A percentile compares a stretch with the other conserved stretches of the same genome.
phyloP scores from a whole-genome alignment of 1,139 yeast genomes.

The Taphrina wiesneri region DNA sequence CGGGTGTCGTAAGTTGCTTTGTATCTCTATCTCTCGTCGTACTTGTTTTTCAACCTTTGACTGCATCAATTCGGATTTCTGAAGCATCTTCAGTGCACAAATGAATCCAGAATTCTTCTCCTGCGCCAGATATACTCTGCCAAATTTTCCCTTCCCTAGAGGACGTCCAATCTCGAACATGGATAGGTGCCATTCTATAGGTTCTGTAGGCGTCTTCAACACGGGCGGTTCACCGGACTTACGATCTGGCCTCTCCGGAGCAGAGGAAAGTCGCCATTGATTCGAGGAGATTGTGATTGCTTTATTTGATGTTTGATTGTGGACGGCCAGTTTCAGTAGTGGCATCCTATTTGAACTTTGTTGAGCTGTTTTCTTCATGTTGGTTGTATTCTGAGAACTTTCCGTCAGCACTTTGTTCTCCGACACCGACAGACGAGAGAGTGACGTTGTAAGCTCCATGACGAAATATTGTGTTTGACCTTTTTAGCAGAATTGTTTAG shows the following conservation, averaged over 20 bases:
- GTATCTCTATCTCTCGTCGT: slow-evolving; percentile 88
- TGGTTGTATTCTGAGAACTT: slow-evolving; percentile 9
- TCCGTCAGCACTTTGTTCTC: slow-evolving; percentile 18
- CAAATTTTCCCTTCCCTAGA: slow-evolving; percentile 91
- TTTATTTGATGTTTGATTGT: slow-evolving; percentile 40
- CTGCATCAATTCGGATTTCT: slow-evolving; percentile 70
- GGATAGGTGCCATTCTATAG: slow-evolving; percentile 46
- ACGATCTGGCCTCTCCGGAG: slow-evolving; percentile 15
- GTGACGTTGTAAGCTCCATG: slow-evolving; percentile 27
- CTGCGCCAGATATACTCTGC: slow-evolving; percentile 84
- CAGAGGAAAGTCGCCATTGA: slow-evolving; percentile 27
- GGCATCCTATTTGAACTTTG: slow-evolving; percentile 40
- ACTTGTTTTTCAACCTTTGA: slow-evolving; percentile 84
- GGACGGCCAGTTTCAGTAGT: slow-evolving; percentile 43
- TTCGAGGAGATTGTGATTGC: slow-evolving; percentile 21
- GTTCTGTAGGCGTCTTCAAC: slow-evolving; percentile 37
- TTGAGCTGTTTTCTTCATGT: slow-evolving; percentile 5
- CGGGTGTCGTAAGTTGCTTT: slow-evolving; percentile 69
- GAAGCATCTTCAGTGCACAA: slow-evolving; percentile 90
- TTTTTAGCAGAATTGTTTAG: too few relatives aligned
- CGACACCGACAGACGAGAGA: slow-evolving; percentile 25
- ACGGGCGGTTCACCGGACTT: slow-evolving; percentile 11
- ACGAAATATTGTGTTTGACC: too few relatives aligned
- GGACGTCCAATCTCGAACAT: slow-evolving; percentile 88
- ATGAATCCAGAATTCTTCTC: slow-evolving; percentile 75